Conservation (phyloP, 345 rosid species). For the Hibiscus tridactylites region DNA sequence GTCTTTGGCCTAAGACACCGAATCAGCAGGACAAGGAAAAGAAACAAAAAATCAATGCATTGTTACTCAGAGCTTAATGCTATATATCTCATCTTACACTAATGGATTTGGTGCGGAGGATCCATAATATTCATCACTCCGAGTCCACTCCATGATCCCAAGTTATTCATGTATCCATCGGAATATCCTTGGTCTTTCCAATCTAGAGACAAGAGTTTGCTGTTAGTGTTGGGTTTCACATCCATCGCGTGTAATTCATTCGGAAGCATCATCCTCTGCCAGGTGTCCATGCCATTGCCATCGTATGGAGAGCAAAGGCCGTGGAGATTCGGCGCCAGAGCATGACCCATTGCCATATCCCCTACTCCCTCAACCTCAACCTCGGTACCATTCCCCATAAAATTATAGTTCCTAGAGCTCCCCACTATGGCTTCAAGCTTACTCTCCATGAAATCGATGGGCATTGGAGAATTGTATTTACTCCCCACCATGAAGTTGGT, state of each 20-base stretch:
- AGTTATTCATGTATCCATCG: slow-evolving; percentile 36
- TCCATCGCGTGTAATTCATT: slow-evolving; percentile 25
- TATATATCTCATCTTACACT: slow-evolving; percentile 4
- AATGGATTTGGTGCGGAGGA: slow-evolving; percentile 41
- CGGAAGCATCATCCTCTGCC: slow-evolving; percentile 42
- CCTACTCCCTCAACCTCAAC: slow-evolving; percentile 27
- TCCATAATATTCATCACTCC: slow-evolving; percentile 45
- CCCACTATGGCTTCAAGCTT: slow-evolving; percentile 40
- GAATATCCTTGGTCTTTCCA: slow-evolving; percentile 63
- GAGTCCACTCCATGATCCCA: slow-evolving; percentile 41
- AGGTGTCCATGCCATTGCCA: slow-evolving; percentile 28
- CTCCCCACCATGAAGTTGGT: not conserved
- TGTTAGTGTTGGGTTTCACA: slow-evolving; percentile 50
- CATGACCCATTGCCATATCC: slow-evolving; percentile 12
- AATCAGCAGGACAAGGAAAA: not conserved
- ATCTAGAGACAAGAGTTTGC: slow-evolving; percentile 50
- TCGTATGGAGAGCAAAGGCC: slow-evolving; percentile 40
- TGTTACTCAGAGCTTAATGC: not conserved
- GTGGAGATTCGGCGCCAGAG: slow-evolving; percentile 24
- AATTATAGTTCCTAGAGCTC: slow-evolving; percentile 39
- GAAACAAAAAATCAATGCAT: not conserved
- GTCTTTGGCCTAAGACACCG: not conserved
- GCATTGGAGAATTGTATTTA: slow-evolving; percentile 26
- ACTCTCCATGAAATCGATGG: slow-evolving; percentile 42
- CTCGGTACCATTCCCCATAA: slow-evolving; percentile 34